phyloP scores from a whole-genome alignment of 129 eudicot species.

The Silybum marianum region DNA sequence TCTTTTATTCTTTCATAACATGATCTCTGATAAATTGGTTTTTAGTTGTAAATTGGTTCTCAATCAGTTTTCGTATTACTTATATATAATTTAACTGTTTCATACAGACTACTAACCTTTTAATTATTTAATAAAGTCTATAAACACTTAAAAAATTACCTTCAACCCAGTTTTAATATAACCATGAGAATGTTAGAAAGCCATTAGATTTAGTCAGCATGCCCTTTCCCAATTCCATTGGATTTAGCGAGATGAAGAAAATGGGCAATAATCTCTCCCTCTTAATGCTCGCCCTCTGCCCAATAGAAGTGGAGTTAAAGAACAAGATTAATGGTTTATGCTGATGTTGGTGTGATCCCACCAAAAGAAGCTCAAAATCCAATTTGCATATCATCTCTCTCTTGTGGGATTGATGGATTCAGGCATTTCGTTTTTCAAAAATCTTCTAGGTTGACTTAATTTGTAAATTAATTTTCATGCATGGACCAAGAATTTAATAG shows the following conservation, averaged over 20 bases:
- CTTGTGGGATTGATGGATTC: slow-evolving; percentile 11
- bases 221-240: neutral
- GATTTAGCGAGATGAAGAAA: neutral
- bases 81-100: neutral
- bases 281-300: slow-evolving; percentile 10
- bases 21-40: neutral
- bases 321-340: slow-evolving; percentile 19
- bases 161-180: neutral
- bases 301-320: slow-evolving; percentile 19
- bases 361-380: slow-evolving; percentile 31
- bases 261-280: slow-evolving; percentile 21
- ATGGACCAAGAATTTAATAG: neutral
- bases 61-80: neutral
- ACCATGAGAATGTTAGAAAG: neutral
- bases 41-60: neutral
- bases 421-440: slow-evolving; percentile 33
- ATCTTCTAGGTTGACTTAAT: slow-evolving; percentile 31
- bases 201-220: neutral
- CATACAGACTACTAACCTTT: neutral
- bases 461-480: slow-evolving; percentile 15
- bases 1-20: neutral
- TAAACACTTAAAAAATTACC: neutral
- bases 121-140: neutral
- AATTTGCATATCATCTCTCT: slow-evolving; percentile 18
- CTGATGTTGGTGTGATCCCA: slow-evolving; percentile 37